Evolutionary conservation across 495 filamentous ascomycete species (phyloP).

Genomic region (Chaetomium cochliodes): DNA sequence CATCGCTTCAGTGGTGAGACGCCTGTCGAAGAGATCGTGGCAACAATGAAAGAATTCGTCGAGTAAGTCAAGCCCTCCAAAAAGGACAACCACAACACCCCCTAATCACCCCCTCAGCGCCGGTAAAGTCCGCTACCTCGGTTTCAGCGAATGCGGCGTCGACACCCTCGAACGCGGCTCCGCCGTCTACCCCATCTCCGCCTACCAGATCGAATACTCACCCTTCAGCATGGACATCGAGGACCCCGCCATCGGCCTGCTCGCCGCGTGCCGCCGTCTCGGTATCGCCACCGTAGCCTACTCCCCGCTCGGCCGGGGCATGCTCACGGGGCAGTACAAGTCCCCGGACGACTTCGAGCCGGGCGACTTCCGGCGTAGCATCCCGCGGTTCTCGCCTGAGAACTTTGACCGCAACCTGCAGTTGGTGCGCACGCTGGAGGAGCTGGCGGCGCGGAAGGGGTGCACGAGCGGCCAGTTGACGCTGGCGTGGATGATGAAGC

Average conservation of each 20-base stretch:
- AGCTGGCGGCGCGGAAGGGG: slow-evolving; percentile 66
- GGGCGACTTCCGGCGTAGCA: slow-evolving; percentile 46
- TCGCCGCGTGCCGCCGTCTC: slow-evolving; percentile 38
- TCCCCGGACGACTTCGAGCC: slow-evolving; percentile 61
- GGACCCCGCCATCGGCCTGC: neutral
- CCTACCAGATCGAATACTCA: slow-evolving; percentile 33
- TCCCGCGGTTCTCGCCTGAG: slow-evolving; percentile 66
- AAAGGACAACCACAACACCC: neutral
- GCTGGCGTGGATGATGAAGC: slow-evolving; percentile 65
- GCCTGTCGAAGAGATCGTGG: slow-evolving; percentile 27
- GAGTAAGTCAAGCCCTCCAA: neutral
- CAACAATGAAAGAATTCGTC: slow-evolving; percentile 25
- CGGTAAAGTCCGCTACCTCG: slow-evolving; percentile 48
- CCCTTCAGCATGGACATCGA: slow-evolving; percentile 31
- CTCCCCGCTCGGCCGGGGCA: slow-evolving; percentile 53
- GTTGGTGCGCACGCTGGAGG: slow-evolving; percentile 63
- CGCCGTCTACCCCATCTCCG: slow-evolving; percentile 31
- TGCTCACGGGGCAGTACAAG: slow-evolving; percentile 61
- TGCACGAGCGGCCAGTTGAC: slow-evolving; percentile 71
- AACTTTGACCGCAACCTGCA: slow-evolving; percentile 72
- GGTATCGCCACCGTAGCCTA: slow-evolving; percentile 69
- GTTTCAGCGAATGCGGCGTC: slow-evolving; percentile 37
- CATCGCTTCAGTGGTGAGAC: slow-evolving; percentile 26
- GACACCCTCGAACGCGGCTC: slow-evolving; percentile 32
- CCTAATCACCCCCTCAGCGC: slow-evolving; percentile 27